Evolutionary conservation across 2,329 filamentous ascomycete species (phyloP), one percentile per base, ranked within the genome.

Genomic region (Clarireedia sp.): DNA sequence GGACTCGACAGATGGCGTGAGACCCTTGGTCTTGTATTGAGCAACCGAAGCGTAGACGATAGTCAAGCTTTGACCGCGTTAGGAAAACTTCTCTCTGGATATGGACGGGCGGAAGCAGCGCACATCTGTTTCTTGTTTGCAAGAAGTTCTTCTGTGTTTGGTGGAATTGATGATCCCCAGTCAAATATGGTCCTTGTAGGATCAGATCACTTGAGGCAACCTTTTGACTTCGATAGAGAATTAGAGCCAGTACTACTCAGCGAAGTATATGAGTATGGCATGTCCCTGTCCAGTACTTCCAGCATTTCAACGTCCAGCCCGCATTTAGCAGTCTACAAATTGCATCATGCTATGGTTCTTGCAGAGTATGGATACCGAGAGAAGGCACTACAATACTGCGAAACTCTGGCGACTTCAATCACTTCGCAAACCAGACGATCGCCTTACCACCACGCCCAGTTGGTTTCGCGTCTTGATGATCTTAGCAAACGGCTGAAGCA

Each of bases 91-190:
- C 75, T 99, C 16, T 82, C 86, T 12, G 83, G 87, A 45, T 99
- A 99, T 69, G 89, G 89, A 38, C 81, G 95, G 58, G 83, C 87
- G 10, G 92, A 97, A 69, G 95, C 95, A 19, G 90, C 92, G 23
- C 94, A 97, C 62, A 86, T 94, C 47, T 99, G 95, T 75, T 96
- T 87, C 73, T 77, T 99, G 17, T 95, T 99, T 68, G 89, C 90
- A 12, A 81, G 87, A 45, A 78, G 76, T 23, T 74, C 81, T 19
- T 80, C 85, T 0, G 75, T 90, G 8, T 88, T 96, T 67, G 86
- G 87, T 48, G 94, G 92, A 3, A 75, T 87, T 7, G 91, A 97
- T 68, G 92, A 99, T 64, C 78, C 85, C 0, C 82, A 83, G 46
- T 80, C 86, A 3, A 83, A 86, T 64, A 86, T 97, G 62, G 87